phyloP scores from a whole-genome alignment of 2,329 filamentous ascomycete genomes.

The Botrytis porri region DNA sequence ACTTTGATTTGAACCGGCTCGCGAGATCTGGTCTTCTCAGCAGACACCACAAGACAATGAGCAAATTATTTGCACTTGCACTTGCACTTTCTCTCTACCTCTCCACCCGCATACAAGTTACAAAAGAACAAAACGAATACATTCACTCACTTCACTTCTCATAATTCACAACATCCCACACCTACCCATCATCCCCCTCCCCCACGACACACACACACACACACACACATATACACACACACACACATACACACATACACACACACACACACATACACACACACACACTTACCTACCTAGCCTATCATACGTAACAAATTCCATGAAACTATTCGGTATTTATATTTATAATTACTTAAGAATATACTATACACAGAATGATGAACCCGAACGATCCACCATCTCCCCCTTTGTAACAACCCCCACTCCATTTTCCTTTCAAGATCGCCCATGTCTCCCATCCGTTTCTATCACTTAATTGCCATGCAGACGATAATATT shows the following conservation, averaged over 20 bases:
- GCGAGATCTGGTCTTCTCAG: background rate
- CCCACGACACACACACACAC: no score
- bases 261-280: no score
- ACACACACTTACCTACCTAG: no score
- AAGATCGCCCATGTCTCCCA: background rate
- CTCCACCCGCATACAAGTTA: no score
- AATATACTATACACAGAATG: background rate
- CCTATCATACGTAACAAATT: background rate
- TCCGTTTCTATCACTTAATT: background rate
- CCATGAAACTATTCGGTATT: background rate
- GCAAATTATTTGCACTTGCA: background rate
- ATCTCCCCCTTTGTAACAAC: background rate
- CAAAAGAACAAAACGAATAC: background rate
- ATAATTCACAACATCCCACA: background rate
- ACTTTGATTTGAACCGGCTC: background rate
- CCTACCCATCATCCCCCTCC: background rate
- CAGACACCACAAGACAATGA: background rate
- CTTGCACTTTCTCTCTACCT: background rate
- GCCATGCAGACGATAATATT: background rate
- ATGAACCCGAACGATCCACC: background rate
- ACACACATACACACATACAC: no score
- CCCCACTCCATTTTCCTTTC: background rate
- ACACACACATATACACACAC: no score
- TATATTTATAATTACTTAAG: slow-evolving; percentile 10
- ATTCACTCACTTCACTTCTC: background rate